A percentile compares a stretch with the other conserved stretches of the same genome.
These are phyloP conservation scores for Claviceps sp. DNA, from an alignment of 2,329 filamentous ascomycete genomes.

Conservation along the genomic window DNA sequence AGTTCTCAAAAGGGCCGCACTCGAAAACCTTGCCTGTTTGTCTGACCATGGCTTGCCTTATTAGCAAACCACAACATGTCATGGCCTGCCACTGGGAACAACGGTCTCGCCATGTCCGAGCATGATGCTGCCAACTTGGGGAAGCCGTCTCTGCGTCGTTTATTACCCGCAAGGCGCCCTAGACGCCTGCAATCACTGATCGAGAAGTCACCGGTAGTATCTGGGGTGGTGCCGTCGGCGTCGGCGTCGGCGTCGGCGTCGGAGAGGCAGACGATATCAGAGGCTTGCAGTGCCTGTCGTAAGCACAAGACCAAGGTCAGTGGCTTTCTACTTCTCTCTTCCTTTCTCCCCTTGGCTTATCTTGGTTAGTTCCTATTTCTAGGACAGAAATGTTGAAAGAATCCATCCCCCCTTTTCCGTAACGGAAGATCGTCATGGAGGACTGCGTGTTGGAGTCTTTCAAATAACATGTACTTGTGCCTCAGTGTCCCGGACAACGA, in stretches of 20 bases:
- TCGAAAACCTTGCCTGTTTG: not conserved
- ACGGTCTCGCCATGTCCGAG: not conserved
- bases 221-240: not conserved
- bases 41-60: not conserved
- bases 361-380: no score
- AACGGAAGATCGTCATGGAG: no score
- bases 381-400: no score
- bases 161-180: not conserved
- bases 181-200: not conserved
- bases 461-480: no score
- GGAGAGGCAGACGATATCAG: not conserved
- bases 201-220: no score
- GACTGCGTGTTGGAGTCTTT: no score
- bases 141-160: not conserved
- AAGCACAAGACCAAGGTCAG: not conserved
- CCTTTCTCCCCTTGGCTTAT: not conserved
- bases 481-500: constrained; percentile 15
- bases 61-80: not conserved
- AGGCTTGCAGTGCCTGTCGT: not conserved
- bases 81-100: not conserved
- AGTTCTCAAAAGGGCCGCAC: not conserved
- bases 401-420: no score
- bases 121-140: not conserved
- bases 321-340: not conserved
- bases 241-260: not conserved